Evolutionary conservation across 2,329 filamentous ascomycete species (phyloP).

Genomic region (Alternaria infectoria): DNA sequence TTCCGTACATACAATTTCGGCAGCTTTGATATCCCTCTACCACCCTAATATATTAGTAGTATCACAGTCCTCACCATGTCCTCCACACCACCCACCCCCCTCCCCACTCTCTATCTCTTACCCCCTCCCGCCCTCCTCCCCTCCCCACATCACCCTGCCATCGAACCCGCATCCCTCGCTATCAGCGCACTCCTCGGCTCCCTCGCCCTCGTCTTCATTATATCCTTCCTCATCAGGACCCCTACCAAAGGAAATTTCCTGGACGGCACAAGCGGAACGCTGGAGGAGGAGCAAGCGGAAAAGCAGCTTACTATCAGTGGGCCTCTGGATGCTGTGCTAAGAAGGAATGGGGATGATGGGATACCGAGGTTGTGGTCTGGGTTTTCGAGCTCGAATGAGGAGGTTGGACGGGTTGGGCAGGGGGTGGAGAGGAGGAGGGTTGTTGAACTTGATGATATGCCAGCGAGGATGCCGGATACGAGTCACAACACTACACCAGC

Average conservation of each 20-base stretch:
- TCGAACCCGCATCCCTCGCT: slow-evolving; percentile 6
- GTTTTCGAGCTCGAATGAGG: not conserved
- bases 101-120: slow-evolving; percentile 6
- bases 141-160: not conserved
- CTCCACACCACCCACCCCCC: not conserved
- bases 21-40: not conserved
- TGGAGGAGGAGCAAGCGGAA: not conserved
- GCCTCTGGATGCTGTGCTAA: not conserved
- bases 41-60: not conserved
- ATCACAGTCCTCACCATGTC: not conserved
- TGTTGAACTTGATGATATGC: not conserved
- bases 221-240: not conserved
- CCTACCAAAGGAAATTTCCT: not conserved
- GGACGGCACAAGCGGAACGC: not conserved
- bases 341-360: not conserved
- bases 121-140: slow-evolving; percentile 3
- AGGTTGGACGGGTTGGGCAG: not conserved
- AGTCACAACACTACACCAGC: not conserved
- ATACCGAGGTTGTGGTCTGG: not conserved
- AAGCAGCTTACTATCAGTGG: not conserved
- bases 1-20: not conserved
- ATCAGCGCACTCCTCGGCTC: slow-evolving; percentile 4
- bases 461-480: not conserved
- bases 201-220: slow-evolving; percentile 2
- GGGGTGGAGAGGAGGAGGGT: not conserved